phyloP scores from a whole-genome alignment of 805 yeast species.

The Candida boidinii region DNA sequence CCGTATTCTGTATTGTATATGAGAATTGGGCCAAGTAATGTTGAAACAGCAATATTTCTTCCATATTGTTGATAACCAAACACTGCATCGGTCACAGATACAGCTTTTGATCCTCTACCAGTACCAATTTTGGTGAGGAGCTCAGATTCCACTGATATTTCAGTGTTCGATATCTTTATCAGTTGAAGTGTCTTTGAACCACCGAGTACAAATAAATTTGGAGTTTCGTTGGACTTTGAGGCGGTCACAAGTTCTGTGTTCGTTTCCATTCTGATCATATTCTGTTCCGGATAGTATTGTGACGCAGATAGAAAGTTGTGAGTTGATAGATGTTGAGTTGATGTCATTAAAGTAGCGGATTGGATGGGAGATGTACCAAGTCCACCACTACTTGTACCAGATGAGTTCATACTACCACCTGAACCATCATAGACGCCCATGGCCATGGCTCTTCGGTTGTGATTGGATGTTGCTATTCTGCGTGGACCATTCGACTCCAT shows the following conservation, averaged over 20 bases:
- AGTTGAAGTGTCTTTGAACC: slow-evolving; percentile 34
- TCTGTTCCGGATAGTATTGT: slow-evolving; percentile 12
- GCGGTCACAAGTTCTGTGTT: slow-evolving; percentile 25
- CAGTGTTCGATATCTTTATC: slow-evolving; percentile 23
- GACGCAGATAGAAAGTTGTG: slow-evolving; percentile 22
- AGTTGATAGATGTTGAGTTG: slow-evolving; percentile 18
- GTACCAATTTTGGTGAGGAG: slow-evolving; percentile 18
- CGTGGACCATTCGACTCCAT: too few relatives aligned
- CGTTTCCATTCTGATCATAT: slow-evolving; percentile 20
- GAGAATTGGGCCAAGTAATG: slow-evolving; percentile 39
- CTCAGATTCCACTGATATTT: slow-evolving; percentile 26
- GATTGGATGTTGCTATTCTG: too few relatives aligned
- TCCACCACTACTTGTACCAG: too few relatives aligned
- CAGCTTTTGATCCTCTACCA: slow-evolving; percentile 26
- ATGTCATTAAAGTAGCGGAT: slow-evolving; percentile 13
- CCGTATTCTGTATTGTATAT: slow-evolving; percentile 22
- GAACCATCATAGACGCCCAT: too few relatives aligned
- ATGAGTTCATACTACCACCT: too few relatives aligned
- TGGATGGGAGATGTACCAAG: slow-evolving; percentile 3
- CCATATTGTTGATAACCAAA: slow-evolving; percentile 33
- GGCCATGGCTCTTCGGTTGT: too few relatives aligned
- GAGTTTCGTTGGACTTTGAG: slow-evolving; percentile 25
- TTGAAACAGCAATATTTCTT: slow-evolving; percentile 33
- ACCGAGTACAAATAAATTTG: slow-evolving; percentile 29
- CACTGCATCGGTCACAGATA: slow-evolving; percentile 33